Evolutionary conservation across 1,284 basidiomycete genomes (phyloP).

Genomic region (Fomitopsis schrenkii): DNA sequence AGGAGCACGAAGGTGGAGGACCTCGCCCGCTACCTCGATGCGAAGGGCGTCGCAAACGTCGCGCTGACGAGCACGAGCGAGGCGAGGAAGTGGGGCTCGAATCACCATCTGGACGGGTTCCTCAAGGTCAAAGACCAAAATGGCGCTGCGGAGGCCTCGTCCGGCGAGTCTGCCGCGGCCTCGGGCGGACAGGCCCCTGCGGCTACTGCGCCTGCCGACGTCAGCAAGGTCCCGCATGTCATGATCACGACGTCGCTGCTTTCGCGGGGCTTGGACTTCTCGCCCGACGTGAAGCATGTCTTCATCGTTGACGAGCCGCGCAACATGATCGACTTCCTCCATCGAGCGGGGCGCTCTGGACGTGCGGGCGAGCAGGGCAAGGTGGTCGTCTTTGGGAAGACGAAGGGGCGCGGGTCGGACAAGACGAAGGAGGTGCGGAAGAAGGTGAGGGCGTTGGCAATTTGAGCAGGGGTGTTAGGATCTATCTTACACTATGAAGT

Average conservation of each 20-base stretch:
- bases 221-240: conserved; percentile 49
- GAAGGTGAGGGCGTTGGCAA: conserved; percentile 32
- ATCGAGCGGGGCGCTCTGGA: conserved; percentile 82
- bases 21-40: conserved; percentile 51
- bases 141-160: background rate
- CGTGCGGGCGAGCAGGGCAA: conserved; percentile 62
- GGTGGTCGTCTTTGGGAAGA: conserved; percentile 70
- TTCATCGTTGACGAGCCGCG: conserved; percentile 83
- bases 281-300: conserved; percentile 69
- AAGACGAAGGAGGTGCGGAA: conserved; percentile 45
- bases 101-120: conserved; percentile 74
- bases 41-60: conserved; percentile 62
- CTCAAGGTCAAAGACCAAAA: conserved; percentile 30
- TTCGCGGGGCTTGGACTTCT: conserved; percentile 88
- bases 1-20: conserved; percentile 62
- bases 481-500: background rate
- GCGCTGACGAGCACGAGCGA: conserved; percentile 56
- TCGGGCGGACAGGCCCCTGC: background rate
- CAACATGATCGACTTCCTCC: conserved; percentile 87
- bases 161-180: background rate
- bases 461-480: background rate
- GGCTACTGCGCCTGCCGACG: conserved; percentile 6
- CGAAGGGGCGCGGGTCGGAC: conserved; percentile 40
- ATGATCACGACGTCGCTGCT: conserved; percentile 88
- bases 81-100: conserved; percentile 58